phyloP scores from a whole-genome alignment of 1,284 basidiomycete genomes.

The Ganoderma lingzhi region DNA sequence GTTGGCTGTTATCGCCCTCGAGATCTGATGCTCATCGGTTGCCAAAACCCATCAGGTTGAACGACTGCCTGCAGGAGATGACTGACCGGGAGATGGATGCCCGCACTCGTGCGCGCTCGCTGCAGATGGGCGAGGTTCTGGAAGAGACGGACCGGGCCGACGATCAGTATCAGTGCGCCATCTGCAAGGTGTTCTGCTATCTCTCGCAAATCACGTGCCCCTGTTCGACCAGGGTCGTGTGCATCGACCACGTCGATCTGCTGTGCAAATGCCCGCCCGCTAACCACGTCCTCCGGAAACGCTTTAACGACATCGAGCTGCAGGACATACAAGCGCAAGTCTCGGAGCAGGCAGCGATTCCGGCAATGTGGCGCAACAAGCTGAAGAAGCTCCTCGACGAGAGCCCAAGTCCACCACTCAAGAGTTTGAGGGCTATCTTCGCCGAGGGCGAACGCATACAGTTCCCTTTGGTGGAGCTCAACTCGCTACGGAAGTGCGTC shows the following conservation, averaged over 20 bases:
- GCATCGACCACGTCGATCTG: constrained; percentile 84
- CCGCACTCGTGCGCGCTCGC: constrained; percentile 66
- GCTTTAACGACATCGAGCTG: constrained; percentile 86
- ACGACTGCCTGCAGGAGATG: constrained; percentile 89
- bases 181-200: constrained; percentile 97
- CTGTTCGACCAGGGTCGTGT: constrained; percentile 83
- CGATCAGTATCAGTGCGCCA: constrained; percentile 93
- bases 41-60: constrained; percentile 65
- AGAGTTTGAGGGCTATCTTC: constrained; percentile 78
- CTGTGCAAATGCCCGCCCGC: constrained; percentile 76
- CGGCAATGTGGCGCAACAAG: constrained; percentile 79
- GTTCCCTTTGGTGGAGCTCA: constrained; percentile 76
- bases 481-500: constrained; percentile 81
- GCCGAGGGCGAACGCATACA: constrained; percentile 90
- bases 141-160: constrained; percentile 87
- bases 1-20: constrained; percentile 38
- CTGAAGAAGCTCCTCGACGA: constrained; percentile 74
- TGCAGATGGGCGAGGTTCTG: constrained; percentile 72
- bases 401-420: constrained; percentile 75
- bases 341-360: constrained; percentile 76
- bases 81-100: constrained; percentile 81
- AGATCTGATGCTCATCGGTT: constrained; percentile 11
- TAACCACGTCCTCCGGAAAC: constrained; percentile 76
- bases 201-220: constrained; percentile 90
- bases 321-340: constrained; percentile 72